Evolutionary conservation across 192 early-diverging fungal species (phyloP).

Genomic region (Coemansia brasiliensis): DNA sequence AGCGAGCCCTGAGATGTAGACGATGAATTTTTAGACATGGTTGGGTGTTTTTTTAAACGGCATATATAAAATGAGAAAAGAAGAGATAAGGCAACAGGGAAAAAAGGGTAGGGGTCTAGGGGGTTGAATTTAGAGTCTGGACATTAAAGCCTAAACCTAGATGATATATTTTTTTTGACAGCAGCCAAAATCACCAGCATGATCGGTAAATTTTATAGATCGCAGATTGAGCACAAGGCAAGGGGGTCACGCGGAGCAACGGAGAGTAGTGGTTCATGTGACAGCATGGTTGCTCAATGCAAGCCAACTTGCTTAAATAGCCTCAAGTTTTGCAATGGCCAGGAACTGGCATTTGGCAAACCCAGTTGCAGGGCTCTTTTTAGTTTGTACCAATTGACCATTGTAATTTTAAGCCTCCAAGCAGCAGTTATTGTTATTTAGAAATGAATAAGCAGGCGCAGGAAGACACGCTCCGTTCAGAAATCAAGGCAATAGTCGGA

Average conservation of each 20-base stretch:
- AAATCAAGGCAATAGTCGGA: constrained; percentile 21
- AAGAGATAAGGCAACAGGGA: too few species aligned
- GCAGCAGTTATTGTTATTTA: background rate
- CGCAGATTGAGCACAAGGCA: background rate
- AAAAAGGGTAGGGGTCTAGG: too few species aligned
- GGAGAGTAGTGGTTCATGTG: constrained; percentile 11
- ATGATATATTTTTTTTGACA: background rate
- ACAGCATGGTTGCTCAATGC: background rate
- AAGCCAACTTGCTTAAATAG: too few species aligned
- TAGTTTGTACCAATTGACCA: too few species aligned
- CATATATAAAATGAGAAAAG: too few species aligned
- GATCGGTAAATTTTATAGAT: too few species aligned
- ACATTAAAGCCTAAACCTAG: background rate
- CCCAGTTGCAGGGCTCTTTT: too few species aligned
- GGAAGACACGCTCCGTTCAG: constrained; percentile 16
- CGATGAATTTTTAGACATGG: constrained; percentile 83
- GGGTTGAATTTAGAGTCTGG: background rate
- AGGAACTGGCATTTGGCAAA: too few species aligned
- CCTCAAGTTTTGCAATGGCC: too few species aligned
- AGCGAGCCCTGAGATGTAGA: constrained; percentile 68
- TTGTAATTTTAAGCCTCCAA: background rate
- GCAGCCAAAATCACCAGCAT: too few species aligned
- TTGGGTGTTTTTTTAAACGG: too few species aligned
- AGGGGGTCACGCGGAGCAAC: background rate
- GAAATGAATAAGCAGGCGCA: background rate